Percentiles rank a stretch among this genome's conserved stretches.
Conservation (phyloP, 352 stramenopile genomes). For the Blastocystis hominis region DNA sequence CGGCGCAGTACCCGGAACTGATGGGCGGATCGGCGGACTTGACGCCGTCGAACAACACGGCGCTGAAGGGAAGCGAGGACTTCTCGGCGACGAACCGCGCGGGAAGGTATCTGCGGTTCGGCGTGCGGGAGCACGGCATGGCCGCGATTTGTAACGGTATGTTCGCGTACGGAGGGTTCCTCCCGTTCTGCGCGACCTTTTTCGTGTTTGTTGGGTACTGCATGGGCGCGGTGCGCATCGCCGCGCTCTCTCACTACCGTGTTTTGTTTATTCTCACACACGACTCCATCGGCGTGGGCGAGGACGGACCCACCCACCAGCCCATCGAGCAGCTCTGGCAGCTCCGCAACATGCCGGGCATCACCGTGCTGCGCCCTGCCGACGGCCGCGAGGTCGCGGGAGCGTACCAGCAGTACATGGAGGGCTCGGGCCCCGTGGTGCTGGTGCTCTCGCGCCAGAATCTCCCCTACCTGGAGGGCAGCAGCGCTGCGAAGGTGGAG, state of each 20-base stretch:
- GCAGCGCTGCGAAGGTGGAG: slow-evolving; percentile 75
- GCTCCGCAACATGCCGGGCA: slow-evolving; percentile 90
- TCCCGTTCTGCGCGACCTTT: slow-evolving; percentile 97
- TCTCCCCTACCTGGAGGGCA: slow-evolving; percentile 78
- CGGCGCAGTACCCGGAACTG: slow-evolving; percentile 82
- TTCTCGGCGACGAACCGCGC: slow-evolving; percentile 72
- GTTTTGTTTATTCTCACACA: slow-evolving; percentile 97
- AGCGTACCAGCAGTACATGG: slow-evolving; percentile 72
- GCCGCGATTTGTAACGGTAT: slow-evolving; percentile 92
- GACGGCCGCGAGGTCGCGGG: slow-evolving; percentile 95
- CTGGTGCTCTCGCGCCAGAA: slow-evolving; percentile 81
- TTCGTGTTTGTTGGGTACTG: slow-evolving; percentile 98
- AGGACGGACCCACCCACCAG: slow-evolving; percentile 98
- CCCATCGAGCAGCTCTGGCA: slow-evolving; percentile 92
- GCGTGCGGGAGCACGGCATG: slow-evolving; percentile 96
- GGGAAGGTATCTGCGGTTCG: slow-evolving; percentile 91
- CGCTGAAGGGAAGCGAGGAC: slow-evolving; percentile 84
- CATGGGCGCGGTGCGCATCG: slow-evolving; percentile 82
- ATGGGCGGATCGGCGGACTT: slow-evolving; percentile 94
- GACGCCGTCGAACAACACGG: slow-evolving; percentile 89
- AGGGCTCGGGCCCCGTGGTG: slow-evolving; percentile 79
- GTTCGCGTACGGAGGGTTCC: slow-evolving; percentile 84
- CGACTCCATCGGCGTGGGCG: slow-evolving; percentile 95
- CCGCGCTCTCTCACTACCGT: slow-evolving; percentile 82
- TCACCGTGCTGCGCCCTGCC: slow-evolving; percentile 88